These are phyloP conservation scores for Malania oleifera DNA, from an alignment of 164 flowering plant species.

Conservation along the genomic window DNA sequence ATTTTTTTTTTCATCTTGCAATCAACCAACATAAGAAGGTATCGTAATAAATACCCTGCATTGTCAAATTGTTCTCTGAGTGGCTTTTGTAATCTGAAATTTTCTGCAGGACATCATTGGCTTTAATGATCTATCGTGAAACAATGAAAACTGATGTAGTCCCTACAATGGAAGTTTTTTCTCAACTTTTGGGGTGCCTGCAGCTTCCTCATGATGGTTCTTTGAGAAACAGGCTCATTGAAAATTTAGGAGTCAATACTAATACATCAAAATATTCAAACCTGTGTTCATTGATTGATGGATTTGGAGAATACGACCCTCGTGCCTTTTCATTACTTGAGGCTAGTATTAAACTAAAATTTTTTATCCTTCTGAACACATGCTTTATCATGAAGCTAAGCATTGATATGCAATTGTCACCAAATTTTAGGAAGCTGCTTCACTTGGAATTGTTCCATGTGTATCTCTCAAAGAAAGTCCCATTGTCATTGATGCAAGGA, in stretches of 20 bases:
- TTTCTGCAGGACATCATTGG: constrained; percentile 68
- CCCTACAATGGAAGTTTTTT: constrained; percentile 62
- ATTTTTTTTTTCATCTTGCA: too few species aligned
- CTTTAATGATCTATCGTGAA: constrained; percentile 68
- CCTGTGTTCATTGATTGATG: constrained; percentile 64
- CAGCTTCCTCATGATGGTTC: constrained; percentile 66
- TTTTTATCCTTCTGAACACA: neutral
- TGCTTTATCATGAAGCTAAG: neutral
- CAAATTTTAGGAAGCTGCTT: too few species aligned
- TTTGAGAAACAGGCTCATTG: constrained; percentile 50
- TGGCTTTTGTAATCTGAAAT: too few species aligned
- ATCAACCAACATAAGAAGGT: too few species aligned
- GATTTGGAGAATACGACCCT: constrained; percentile 91
- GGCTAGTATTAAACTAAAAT: constrained; percentile 37
- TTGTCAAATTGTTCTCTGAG: too few species aligned
- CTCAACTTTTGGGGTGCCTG: constrained; percentile 79
- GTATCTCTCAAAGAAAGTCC: constrained; percentile 63
- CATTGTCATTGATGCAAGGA: constrained; percentile 56
- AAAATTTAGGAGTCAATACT: constrained; percentile 48
- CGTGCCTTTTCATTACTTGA: constrained; percentile 83
- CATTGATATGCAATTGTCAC: too few species aligned
- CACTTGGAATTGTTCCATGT: constrained; percentile 64
- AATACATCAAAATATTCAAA: constrained; percentile 44
- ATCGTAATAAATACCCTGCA: too few species aligned
- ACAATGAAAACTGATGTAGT: constrained; percentile 45